These are phyloP conservation scores for Cinchona pubescens DNA, from an alignment of 257 asterid species.

Conservation along the genomic window DNA sequence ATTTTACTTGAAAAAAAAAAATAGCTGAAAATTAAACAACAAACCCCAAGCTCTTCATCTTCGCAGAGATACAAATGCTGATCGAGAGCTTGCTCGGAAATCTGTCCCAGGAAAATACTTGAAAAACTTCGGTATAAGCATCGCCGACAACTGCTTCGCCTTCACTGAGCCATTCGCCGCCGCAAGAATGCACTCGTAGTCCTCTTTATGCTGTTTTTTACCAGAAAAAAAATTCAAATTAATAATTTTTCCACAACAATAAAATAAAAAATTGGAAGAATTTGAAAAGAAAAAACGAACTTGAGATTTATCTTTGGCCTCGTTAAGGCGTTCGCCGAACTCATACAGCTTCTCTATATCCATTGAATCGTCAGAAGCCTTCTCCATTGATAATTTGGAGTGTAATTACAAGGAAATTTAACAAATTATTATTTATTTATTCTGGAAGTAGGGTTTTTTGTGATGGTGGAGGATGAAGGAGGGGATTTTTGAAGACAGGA, in stretches of 20 bases:
- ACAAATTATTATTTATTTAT: not conserved
- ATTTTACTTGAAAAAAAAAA: no score
- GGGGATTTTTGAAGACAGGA: not conserved
- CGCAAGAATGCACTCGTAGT: conserved; percentile 77
- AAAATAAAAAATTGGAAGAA: not conserved
- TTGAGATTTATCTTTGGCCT: conserved; percentile 74
- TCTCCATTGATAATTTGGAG: conserved; percentile 39
- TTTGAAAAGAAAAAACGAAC: conserved; percentile 32
- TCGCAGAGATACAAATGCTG: conserved; percentile 71
- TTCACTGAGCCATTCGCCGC: conserved; percentile 81
- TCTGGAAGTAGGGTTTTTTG: conserved; percentile 14
- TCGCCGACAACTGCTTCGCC: conserved; percentile 93
- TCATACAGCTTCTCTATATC: conserved; percentile 90
- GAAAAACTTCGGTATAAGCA: conserved; percentile 83
- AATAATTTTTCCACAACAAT: not conserved
- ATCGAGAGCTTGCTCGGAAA: conserved; percentile 79
- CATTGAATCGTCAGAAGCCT: conserved; percentile 47
- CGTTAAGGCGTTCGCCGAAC: conserved; percentile 71
- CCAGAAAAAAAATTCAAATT: not conserved
- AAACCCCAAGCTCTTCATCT: conserved; percentile 82
- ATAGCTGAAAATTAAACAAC: conserved; percentile 23
- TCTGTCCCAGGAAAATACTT: conserved; percentile 73
- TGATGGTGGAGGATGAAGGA: not conserved
- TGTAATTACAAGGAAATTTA: not conserved
- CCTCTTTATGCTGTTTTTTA: conserved; percentile 51